These are phyloP conservation scores for Yamadazyma songkhlaensis DNA, from an alignment of 1,139 yeast species.

Conservation along the genomic window DNA sequence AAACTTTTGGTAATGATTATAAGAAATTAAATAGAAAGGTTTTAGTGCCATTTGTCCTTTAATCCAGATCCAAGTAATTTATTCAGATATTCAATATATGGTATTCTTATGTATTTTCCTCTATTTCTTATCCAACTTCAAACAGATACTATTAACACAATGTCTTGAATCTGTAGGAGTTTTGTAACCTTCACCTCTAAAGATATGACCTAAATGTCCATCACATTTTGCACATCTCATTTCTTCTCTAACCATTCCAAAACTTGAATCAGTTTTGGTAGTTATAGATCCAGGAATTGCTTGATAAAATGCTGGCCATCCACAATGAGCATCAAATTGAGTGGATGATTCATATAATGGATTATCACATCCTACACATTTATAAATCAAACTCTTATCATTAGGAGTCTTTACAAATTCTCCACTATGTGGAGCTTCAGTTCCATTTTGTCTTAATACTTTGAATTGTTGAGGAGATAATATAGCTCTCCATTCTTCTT, in stretches of 20 bases:
- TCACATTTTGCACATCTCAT: conserved; percentile 88
- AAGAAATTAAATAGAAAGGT: conserved; percentile 67
- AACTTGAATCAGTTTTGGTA: conserved; percentile 54
- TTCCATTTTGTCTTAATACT: conserved; percentile 74
- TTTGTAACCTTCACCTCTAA: conserved; percentile 88
- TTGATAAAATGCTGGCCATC: conserved; percentile 96
- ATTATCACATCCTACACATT: conserved; percentile 80
- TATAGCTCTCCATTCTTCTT: conserved; percentile 77
- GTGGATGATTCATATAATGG: conserved; percentile 79
- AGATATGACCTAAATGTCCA: conserved; percentile 93
- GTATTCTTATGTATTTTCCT: too few species aligned
- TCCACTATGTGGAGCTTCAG: conserved; percentile 83
- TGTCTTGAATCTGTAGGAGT: conserved; percentile 93
- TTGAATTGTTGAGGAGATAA: conserved; percentile 75
- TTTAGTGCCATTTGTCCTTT: conserved; percentile 46
- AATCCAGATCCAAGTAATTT: too few species aligned
- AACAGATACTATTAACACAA: conserved; percentile 85
- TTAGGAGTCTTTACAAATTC: conserved; percentile 53
- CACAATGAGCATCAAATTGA: conserved; percentile 88
- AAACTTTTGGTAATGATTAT: conserved; percentile 72
- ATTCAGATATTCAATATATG: too few species aligned
- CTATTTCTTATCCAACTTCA: conserved; percentile 48
- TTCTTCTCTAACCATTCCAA: conserved; percentile 83
- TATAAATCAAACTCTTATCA: conserved; percentile 57
- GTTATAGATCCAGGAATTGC: conserved; percentile 80